Conservation (phyloP, 768 basidiomycete species). For the Phlebiopsis flavidoalba region DNA sequence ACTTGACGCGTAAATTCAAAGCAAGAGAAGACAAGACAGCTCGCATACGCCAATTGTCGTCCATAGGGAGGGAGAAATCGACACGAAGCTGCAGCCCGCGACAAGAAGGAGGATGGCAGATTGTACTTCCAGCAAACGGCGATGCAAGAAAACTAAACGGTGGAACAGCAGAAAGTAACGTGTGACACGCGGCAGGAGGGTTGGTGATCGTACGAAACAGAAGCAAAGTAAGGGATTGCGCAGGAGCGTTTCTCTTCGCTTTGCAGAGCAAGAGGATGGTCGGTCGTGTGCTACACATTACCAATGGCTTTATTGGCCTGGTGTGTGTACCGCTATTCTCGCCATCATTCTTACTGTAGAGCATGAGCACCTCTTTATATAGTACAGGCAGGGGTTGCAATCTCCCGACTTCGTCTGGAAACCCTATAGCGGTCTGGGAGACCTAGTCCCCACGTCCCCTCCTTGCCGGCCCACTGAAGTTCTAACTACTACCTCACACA, state of each 20-base stretch:
- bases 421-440: slow-evolving; percentile 66
- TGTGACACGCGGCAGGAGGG: slow-evolving; percentile 8
- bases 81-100: slow-evolving; percentile 14
- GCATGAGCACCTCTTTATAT: slow-evolving; percentile 48
- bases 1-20: slow-evolving; percentile 55
- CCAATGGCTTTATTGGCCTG: slow-evolving; percentile 76
- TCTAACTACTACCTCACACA: slow-evolving; percentile 88
- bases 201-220: slow-evolving; percentile 31
- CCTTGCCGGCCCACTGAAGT: slow-evolving; percentile 76
- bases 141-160: background rate
- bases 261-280: slow-evolving; percentile 96
- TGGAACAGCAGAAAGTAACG: background rate
- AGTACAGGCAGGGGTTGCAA: slow-evolving; percentile 69
- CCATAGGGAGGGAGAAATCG: slow-evolving; percentile 32
- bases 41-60: slow-evolving; percentile 26
- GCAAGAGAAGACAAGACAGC: slow-evolving; percentile 17
- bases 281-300: slow-evolving; percentile 69
- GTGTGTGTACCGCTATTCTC: slow-evolving; percentile 47
- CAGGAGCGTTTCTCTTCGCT: slow-evolving; percentile 73
- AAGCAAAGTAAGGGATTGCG: slow-evolving; percentile 59
- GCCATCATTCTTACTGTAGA: slow-evolving; percentile 6
- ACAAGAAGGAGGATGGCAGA: slow-evolving; percentile 11
- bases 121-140: slow-evolving; percentile 16
- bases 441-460: slow-evolving; percentile 82
- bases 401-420: slow-evolving; percentile 62